Evolutionary conservation across 176 grass and related monocot genomes (phyloP), one percentile per base, ranked within the genome.

Genomic region (Bonia amplexicaulis): DNA sequence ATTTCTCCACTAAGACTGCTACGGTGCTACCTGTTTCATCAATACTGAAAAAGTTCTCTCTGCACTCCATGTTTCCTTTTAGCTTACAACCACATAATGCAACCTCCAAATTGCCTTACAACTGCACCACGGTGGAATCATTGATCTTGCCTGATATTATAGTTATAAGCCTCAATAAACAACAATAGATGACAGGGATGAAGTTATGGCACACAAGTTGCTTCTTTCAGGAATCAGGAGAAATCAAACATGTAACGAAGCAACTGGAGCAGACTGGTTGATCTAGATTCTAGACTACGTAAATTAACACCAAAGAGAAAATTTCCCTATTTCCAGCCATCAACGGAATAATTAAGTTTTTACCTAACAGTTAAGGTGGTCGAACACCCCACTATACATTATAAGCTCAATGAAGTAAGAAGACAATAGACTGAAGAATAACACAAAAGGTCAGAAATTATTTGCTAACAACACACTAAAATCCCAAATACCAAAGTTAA

Each of bases 51-150:
- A 22, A 58, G 22, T 7, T 20, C 51, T 6, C 52, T 71, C 10
- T 51, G 63, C 14, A 49, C 29, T 44, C 52, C n/a, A 83, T 79
- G 48, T 66, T 74, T 78, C 22, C 22, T 85, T 51, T 26, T 69
- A 76, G 70, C 60, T 74, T 61, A 84, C 25, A 51, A 17, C 26
- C 58, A 57, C 20, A 84, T 45, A 53, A 39, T 46, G 22, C 6
- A 83, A 71, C 65, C 66, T 71, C 35, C 57, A 66, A 79, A 66
- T 72, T 66, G 57, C 46, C 6, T 26, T 53, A 70, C 5, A 7
- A 54, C 37, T 58, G 1, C 31, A 59, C 27, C 23, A 29, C 48
- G 49, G 73, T 71, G 73, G 5, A 64, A 66, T 41, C 11, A 58
- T 41, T 65, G 2, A 67, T 73, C 80, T 66, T 57, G 67, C 41